These are phyloP conservation scores for Gossypium lobatum DNA, from an alignment of 441 rosid genomes.

Conservation along the genomic window DNA sequence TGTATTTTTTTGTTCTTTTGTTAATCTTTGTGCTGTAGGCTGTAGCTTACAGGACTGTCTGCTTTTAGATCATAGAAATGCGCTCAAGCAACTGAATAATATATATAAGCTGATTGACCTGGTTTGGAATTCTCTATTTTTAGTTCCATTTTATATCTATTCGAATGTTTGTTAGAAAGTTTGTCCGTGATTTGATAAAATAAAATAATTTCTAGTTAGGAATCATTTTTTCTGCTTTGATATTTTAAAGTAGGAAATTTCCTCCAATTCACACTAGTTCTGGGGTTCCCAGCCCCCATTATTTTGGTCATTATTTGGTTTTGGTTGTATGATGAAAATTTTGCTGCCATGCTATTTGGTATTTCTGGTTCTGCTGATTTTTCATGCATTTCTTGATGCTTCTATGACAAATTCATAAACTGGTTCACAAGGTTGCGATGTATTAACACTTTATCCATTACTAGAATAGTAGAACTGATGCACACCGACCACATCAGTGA, in stretches of 20 bases:
- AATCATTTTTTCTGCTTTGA: neutral
- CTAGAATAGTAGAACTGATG: neutral
- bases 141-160: neutral
- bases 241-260: neutral
- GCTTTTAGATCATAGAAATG: neutral
- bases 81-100: neutral
- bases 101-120: neutral
- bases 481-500: neutral
- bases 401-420: too few species aligned
- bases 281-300: neutral
- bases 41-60: neutral
- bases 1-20: neutral
- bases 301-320: neutral
- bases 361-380: neutral
- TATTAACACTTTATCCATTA: neutral
- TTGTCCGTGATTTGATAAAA: neutral
- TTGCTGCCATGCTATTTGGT: neutral
- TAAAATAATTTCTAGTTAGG: neutral
- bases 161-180: neutral
- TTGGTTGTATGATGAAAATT: neutral
- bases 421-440: too few species aligned
- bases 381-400: neutral
- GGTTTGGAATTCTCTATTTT: neutral
- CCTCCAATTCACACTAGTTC: neutral
- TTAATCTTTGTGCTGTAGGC: neutral